Conservation (phyloP, 2,329 filamentous ascomycete species). For the Colletotrichum sp. region DNA sequence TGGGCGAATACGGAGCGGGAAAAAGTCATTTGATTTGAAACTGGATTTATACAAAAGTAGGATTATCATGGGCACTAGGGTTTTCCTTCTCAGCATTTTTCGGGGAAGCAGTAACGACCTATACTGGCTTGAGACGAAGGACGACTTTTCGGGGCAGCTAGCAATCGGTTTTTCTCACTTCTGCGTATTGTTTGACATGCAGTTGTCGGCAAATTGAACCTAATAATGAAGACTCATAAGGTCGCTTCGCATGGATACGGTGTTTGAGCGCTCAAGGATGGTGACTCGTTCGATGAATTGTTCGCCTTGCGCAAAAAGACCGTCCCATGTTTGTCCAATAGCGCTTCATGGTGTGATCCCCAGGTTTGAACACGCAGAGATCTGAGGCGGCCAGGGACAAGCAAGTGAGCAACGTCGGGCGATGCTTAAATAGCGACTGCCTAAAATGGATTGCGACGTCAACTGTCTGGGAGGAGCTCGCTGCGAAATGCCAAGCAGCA, state of each 20-base stretch:
- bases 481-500: background rate
- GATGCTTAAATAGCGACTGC: background rate
- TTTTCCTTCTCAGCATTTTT: background rate
- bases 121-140: background rate
- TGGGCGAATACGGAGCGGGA: slow-evolving; percentile 8
- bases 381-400: background rate
- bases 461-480: background rate
- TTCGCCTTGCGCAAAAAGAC: background rate
- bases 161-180: background rate
- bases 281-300: background rate
- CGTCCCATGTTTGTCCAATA: background rate
- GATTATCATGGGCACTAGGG: background rate
- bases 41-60: background rate
- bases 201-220: background rate
- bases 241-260: background rate
- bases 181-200: background rate
- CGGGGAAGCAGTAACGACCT: background rate
- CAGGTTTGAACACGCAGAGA: background rate
- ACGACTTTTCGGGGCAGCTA: background rate
- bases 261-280: background rate
- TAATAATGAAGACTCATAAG: background rate
- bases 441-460: background rate
- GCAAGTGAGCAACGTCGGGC: background rate
- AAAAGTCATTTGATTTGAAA: slow-evolving; percentile 1
- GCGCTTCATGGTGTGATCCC: background rate